phyloP scores from a whole-genome alignment of 108 stramenopile genomes.

The Cyclostephanos invisitatus region DNA sequence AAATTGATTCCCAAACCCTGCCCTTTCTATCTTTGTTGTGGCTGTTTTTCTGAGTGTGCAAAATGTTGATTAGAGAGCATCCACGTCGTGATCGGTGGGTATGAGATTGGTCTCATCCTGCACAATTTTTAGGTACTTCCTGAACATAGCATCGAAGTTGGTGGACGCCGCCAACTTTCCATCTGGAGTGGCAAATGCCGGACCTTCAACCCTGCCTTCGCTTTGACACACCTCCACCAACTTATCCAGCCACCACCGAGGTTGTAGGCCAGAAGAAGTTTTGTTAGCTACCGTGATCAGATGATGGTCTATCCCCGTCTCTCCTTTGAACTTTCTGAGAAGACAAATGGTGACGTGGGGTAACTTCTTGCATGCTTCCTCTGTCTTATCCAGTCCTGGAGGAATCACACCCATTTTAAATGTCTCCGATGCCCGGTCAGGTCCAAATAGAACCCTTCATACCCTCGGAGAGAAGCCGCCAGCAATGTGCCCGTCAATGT shows the following conservation, averaged over 20 bases:
- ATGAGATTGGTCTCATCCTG: background rate
- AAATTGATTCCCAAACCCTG: background rate
- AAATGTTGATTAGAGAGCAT: background rate
- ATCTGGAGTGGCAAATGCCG: slow-evolving; percentile 5
- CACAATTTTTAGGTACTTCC: slow-evolving; percentile 1
- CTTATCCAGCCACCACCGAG: slow-evolving; percentile 9
- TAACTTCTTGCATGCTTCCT: background rate
- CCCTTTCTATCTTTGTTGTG: background rate
- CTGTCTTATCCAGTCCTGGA: background rate
- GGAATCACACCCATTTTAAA: background rate
- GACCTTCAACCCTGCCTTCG: background rate
- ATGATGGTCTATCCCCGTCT: slow-evolving; percentile 11
- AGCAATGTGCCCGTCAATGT: background rate
- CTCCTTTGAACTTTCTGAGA: slow-evolving; percentile 33
- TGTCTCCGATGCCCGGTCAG: background rate
- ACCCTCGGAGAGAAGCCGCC: too few species aligned
- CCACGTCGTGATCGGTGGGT: slow-evolving; percentile 7
- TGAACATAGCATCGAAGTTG: slow-evolving; percentile 16
- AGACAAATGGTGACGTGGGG: slow-evolving; percentile 25
- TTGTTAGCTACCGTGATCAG: background rate
- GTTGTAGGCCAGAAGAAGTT: background rate
- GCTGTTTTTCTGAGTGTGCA: slow-evolving; percentile 9
- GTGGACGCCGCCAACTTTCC: background rate
- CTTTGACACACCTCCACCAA: background rate
- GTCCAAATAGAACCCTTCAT: background rate